Evolutionary conservation across 2,329 filamentous ascomycete species (phyloP).

Genomic region (Onygenales sp.): DNA sequence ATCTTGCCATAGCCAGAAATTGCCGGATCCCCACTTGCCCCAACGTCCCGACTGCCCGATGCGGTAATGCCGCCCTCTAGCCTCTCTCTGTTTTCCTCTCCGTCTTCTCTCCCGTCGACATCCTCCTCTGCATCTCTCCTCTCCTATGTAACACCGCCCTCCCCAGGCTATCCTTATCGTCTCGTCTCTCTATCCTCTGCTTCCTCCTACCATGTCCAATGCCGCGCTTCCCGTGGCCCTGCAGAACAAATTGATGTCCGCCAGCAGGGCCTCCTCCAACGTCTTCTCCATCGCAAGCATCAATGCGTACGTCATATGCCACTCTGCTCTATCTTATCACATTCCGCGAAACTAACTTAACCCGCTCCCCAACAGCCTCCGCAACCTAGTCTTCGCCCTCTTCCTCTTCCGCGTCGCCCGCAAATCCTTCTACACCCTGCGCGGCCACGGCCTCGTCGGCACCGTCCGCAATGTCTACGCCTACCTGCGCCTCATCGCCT

Average conservation of each 20-base stretch:
- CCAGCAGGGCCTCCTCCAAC: slow-evolving; percentile 22
- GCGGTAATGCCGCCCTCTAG: background rate
- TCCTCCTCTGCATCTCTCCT: background rate
- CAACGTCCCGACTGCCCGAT: background rate
- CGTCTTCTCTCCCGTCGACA: background rate
- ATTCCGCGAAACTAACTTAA: background rate
- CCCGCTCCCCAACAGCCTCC: slow-evolving; percentile 46
- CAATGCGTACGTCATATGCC: slow-evolving; percentile 29
- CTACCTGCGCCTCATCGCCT: slow-evolving; percentile 61
- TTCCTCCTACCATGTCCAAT: slow-evolving; percentile 23
- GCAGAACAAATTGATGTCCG: slow-evolving; percentile 35
- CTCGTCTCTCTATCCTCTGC: slow-evolving; percentile 9
- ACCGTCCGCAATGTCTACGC: slow-evolving; percentile 66
- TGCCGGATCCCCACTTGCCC: too few relatives aligned
- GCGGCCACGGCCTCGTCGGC: slow-evolving; percentile 78
- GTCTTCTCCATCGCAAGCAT: slow-evolving; percentile 26
- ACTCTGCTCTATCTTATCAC: background rate
- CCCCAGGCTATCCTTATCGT: background rate
- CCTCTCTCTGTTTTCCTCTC: background rate
- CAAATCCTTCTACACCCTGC: slow-evolving; percentile 71
- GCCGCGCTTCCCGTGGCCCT: slow-evolving; percentile 33
- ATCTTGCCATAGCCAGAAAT: background rate
- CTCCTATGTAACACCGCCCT: background rate
- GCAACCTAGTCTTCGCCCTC: slow-evolving; percentile 79
- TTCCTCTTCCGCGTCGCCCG: slow-evolving; percentile 79